Conservation (phyloP, 2,329 filamentous ascomycete genomes). For the Sporothrix curviconia region DNA sequence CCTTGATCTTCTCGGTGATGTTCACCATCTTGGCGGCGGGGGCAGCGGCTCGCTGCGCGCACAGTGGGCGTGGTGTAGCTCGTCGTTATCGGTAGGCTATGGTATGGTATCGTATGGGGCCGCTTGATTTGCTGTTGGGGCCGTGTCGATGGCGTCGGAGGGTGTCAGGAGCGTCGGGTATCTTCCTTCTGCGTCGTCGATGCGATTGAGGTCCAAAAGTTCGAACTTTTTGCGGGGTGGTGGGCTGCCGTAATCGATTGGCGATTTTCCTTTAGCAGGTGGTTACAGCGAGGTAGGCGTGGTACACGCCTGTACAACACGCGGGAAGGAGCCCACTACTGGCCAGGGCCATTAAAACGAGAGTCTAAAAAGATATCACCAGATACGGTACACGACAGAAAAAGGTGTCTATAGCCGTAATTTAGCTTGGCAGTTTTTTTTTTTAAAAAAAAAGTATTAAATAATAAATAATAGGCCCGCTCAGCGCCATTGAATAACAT, state of each 20-base stretch:
- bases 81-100: not conserved
- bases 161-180: too few relatives aligned
- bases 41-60: conserved; percentile 17
- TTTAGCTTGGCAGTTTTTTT: too few relatives aligned
- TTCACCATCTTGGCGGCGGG: conserved; percentile 71
- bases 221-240: conserved; percentile 15
- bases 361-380: too few relatives aligned
- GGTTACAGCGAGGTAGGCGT: not conserved
- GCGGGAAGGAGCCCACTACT: not conserved
- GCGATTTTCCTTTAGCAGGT: too few relatives aligned
- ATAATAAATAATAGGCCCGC: too few relatives aligned
- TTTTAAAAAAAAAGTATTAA: not conserved
- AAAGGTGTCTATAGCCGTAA: too few relatives aligned
- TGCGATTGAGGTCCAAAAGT: not conserved
- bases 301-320: not conserved
- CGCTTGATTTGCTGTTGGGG: too few relatives aligned
- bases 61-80: not conserved
- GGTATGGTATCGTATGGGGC: not conserved
- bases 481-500: too few relatives aligned
- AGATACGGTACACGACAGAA: too few relatives aligned
- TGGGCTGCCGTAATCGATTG: not conserved
- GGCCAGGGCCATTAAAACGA: too few relatives aligned
- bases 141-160: too few relatives aligned
- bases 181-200: too few relatives aligned
- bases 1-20: conserved; percentile 99